Percentiles rank a stretch among this genome's conserved stretches.
Evolutionary conservation across 1,284 basidiomycete genomes (phyloP).

Genomic region (Leccinum cinnamomeum): DNA sequence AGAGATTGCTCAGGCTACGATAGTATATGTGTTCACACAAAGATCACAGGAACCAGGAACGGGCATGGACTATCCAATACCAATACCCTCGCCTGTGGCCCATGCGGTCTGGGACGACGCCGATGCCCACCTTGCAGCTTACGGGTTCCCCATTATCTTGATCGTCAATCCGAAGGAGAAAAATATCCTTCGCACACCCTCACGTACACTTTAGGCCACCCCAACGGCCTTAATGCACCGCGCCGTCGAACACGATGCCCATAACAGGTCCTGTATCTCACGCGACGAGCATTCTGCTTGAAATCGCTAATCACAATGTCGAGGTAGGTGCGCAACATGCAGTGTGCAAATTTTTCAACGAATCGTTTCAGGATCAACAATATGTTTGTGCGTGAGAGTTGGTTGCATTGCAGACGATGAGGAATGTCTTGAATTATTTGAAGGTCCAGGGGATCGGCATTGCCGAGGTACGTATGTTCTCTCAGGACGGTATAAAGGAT

Average conservation of each 20-base stretch:
- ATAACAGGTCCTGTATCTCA: too few species aligned
- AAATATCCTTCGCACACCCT: constrained; percentile 97
- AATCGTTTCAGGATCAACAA: constrained; percentile 74
- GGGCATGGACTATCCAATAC: constrained; percentile 98
- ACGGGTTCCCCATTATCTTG: constrained; percentile 97
- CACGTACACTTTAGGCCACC: constrained; percentile 97
- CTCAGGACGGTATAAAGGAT: neutral
- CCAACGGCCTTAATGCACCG: constrained; percentile 58
- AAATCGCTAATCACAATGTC: constrained; percentile 98
- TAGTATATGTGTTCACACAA: constrained; percentile 97
- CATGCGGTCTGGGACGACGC: constrained; percentile 97
- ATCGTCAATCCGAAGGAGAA: constrained; percentile 98
- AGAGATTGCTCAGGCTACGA: constrained; percentile 90
- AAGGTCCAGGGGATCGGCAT: constrained; percentile 98
- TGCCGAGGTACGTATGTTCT: constrained; percentile 62
- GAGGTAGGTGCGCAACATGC: constrained; percentile 56
- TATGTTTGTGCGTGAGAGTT: constrained; percentile 98
- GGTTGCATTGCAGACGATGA: constrained; percentile 88
- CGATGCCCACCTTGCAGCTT: constrained; percentile 90
- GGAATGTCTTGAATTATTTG: constrained; percentile 95
- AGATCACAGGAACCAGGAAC: constrained; percentile 98
- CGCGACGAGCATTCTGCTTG: constrained; percentile 79
- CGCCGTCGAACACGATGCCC: too few species aligned
- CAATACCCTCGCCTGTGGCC: constrained; percentile 74
- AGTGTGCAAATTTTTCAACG: constrained; percentile 2